phyloP scores from a whole-genome alignment of 2,329 filamentous ascomycete genomes.

The Teratosphaeria nubilosa region DNA sequence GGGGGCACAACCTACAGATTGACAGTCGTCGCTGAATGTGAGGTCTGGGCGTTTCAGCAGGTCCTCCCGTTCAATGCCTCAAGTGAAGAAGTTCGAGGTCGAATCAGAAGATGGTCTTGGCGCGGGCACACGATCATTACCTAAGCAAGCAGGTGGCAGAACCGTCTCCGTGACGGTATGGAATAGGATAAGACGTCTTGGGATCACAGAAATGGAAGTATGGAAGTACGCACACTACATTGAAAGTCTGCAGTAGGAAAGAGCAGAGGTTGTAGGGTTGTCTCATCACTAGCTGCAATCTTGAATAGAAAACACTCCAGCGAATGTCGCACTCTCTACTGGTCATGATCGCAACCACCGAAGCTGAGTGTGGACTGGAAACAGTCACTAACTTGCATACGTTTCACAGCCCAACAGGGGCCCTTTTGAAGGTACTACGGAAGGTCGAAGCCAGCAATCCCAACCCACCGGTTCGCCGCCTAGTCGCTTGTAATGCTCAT shows the following conservation, averaged over 20 bases:
- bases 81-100: not conserved
- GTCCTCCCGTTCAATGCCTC: not conserved
- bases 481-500: not conserved
- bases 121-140: not conserved
- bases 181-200: not conserved
- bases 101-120: not conserved
- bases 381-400: not conserved
- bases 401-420: slow-evolving; percentile 1
- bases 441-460: slow-evolving; percentile 8
- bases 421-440: slow-evolving; percentile 4
- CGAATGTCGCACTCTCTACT: too few relatives aligned
- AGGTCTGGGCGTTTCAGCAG: not conserved
- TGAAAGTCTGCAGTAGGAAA: too few relatives aligned
- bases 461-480: slow-evolving; percentile 6
- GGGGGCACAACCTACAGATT: not conserved
- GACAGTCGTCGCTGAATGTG: not conserved
- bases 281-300: too few relatives aligned
- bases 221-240: too few relatives aligned
- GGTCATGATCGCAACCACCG: too few relatives aligned
- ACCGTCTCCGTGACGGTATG: not conserved
- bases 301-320: not conserved
- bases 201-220: too few relatives aligned
- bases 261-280: too few relatives aligned
- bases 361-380: not conserved
- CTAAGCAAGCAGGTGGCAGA: not conserved